phyloP scores from a whole-genome alignment of 257 asterid genomes.

The Solanum arcanum region DNA sequence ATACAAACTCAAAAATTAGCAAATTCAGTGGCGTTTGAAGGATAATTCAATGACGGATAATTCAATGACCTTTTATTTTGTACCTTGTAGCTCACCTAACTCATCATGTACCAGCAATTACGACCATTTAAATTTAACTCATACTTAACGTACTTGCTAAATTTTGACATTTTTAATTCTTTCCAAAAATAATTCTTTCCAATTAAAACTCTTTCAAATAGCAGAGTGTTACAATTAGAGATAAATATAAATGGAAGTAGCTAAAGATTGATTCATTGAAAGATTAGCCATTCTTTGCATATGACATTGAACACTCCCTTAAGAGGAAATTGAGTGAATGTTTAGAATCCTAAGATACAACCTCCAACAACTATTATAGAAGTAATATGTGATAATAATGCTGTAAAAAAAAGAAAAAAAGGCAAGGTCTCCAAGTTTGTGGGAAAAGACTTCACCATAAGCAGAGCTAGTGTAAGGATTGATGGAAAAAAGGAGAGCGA shows the following conservation, averaged over 20 bases:
- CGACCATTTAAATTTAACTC: too few relatives aligned
- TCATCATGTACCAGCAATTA: too few relatives aligned
- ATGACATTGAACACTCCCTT: slow-evolving; percentile 27
- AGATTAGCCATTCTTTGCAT: slow-evolving; percentile 26
- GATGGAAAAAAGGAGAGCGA: slow-evolving; percentile 33
- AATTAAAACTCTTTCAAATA: too few relatives aligned
- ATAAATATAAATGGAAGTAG: too few relatives aligned
- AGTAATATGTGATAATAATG: slow-evolving; percentile 38
- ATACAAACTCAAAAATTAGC: too few relatives aligned
- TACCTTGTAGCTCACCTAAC: too few relatives aligned
- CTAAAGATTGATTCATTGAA: slow-evolving; percentile 11
- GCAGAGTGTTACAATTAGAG: not conserved
- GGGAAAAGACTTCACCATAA: slow-evolving; percentile 40
- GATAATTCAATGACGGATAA: too few relatives aligned
- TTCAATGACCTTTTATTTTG: too few relatives aligned
- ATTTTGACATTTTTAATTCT: too few relatives aligned
- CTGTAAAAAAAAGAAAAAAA: slow-evolving; percentile 45
- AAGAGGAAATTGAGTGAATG: slow-evolving; percentile 44
- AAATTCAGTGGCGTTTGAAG: too few relatives aligned
- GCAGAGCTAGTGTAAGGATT: slow-evolving; percentile 22
- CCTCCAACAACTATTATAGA: slow-evolving; percentile 25
- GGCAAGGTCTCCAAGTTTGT: slow-evolving; percentile 52
- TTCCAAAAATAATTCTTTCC: too few relatives aligned
- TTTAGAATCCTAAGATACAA: slow-evolving; percentile 16
- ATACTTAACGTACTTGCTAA: too few relatives aligned